Percentiles rank a stretch among this genome's conserved stretches.
Evolutionary conservation across 2,329 filamentous ascomycete species (phyloP).

Genomic region (Corinectria fuckeliana): DNA sequence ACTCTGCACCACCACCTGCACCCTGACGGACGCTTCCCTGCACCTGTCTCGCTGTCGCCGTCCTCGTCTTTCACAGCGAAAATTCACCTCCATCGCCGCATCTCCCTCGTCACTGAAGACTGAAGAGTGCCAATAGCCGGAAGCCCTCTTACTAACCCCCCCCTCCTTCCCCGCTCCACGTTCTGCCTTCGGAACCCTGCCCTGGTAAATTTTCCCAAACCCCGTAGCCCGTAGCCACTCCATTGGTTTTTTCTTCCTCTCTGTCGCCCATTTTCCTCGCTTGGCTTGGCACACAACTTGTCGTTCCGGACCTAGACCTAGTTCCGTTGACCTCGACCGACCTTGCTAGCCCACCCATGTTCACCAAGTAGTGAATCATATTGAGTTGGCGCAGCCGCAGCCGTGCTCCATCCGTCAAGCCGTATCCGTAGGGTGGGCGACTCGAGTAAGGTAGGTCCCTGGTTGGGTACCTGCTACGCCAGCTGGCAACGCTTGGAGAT

Average conservation of each 20-base stretch:
- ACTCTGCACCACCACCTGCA: not conserved
- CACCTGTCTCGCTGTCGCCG: slow-evolving; percentile 12
- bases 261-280: slow-evolving; percentile 26
- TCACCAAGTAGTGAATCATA: slow-evolving; percentile 14
- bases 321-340: slow-evolving; percentile 30
- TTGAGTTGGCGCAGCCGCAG: slow-evolving; percentile 14
- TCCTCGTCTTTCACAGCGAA: slow-evolving; percentile 3
- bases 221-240: slow-evolving; percentile 34
- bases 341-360: slow-evolving; percentile 7
- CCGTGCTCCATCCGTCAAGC: slow-evolving; percentile 15
- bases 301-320: slow-evolving; percentile 28
- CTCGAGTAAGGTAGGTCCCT: slow-evolving; percentile 9
- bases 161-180: slow-evolving; percentile 22
- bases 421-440: slow-evolving; percentile 15
- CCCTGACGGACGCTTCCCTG: slow-evolving; percentile 16
- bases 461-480: slow-evolving; percentile 14
- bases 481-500: slow-evolving; percentile 25
- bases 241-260: slow-evolving; percentile 32
- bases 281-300: slow-evolving; percentile 28
- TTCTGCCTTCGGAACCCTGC: not conserved
- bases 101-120: slow-evolving; percentile 5
- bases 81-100: slow-evolving; percentile 12
- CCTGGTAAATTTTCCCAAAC: slow-evolving; percentile 14
- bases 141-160: slow-evolving; percentile 29
- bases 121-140: slow-evolving; percentile 16